Evolutionary conservation across 2,329 filamentous ascomycete genomes (phyloP), one percentile per base, ranked within the genome.

Genomic region (Pseudogymnoascus sp.): DNA sequence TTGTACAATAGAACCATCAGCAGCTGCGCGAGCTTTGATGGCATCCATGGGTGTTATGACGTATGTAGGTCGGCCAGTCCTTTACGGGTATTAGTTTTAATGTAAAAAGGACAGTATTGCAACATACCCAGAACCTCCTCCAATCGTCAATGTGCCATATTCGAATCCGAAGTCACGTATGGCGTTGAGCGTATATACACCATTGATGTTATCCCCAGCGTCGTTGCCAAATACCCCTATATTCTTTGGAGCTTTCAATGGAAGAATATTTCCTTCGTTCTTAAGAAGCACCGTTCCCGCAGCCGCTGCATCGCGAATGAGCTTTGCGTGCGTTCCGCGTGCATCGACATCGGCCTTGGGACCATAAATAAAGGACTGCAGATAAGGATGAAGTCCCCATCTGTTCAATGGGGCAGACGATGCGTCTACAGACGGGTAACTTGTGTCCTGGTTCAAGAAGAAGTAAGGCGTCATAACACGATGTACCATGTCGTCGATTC

Each of bases 211-310:
- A 59, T 77, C 74, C 11, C 72, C 74, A 33, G 78, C 78, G 65
- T 78, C 77, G 61, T 79, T 78, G 1, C 80, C 80, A 62, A 81
- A 80, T 1, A 83, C 72, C 2, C 74, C 76, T 55, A 82, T 76
- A 33, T 75, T 77, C 55, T 72, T 74, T 6, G 77, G 77, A 6
- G 72, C 72, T 26, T 77, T 76, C 3, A 85, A 71, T 0, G 83
- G 83, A 1, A 85, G 74, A 2, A 78, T 71, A 7, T 74, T 72
- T 62, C 78, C 76, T 1, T 68, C 69, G 62, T 85, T 85, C 75
- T 89, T 89, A 23, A 89, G 76, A 21, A 89, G 72, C 0, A 87
- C 83, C 5, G 78, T 83, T n/a, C 81, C 85, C 73, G 85, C 84
- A 6, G 78, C 80, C n/a, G 81, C 86, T 60, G 87, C 78, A 64